Evolutionary conservation across 2,329 filamentous ascomycete genomes (phyloP), one percentile per base, ranked within the genome.

Genomic region (Fusarium miscanthi): DNA sequence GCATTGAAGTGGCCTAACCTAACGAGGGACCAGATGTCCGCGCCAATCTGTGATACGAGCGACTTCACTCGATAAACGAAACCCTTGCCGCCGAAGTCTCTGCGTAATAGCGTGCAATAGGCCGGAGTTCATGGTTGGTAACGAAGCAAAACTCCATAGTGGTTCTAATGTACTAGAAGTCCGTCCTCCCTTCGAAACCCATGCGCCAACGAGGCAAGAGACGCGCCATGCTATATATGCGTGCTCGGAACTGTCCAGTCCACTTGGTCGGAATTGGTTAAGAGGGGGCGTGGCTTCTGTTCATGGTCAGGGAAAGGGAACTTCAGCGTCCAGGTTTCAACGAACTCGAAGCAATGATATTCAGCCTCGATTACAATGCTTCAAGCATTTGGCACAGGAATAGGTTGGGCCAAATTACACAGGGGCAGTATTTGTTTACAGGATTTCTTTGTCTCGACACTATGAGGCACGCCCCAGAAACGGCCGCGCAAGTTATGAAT

Each of bases 1-100:
- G 85, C 93, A 96, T 82, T 97, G 92, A 80, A 70, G 56, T 70
- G 66, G 58, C 56, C 25, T 48, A 59, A 69, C 65, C 46, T 61
- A 58, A 74, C 61, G 62, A 69, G 53, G 66, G 67, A 70, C 66
- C 65, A 64, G 53, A 58, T 57, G 68, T 70, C 63, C 63, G 59
- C 38, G 67, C 65, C 70, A 66, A 75, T 51, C 58, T 63, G 51
- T 72, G 40, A 64, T 54, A 43, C 63, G 68, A 68, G 42, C 51
- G 53, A 52, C 54, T 60, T 54, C 27, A 59, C 49, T 66, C 60
- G 46, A 54, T 64, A 53, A 51, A 60, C 48, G 53, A 69, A 52
- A 45, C 52, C 52, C 54, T 46, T 45, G 43, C 61, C 62, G 48
- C 52, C 64, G 41, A 43, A 51, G 19, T 52, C 49, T 53, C 31